Base-by-base conservation (phyloP, 768 basidiomycete species). In the Chalciporus piperatus region DNA sequence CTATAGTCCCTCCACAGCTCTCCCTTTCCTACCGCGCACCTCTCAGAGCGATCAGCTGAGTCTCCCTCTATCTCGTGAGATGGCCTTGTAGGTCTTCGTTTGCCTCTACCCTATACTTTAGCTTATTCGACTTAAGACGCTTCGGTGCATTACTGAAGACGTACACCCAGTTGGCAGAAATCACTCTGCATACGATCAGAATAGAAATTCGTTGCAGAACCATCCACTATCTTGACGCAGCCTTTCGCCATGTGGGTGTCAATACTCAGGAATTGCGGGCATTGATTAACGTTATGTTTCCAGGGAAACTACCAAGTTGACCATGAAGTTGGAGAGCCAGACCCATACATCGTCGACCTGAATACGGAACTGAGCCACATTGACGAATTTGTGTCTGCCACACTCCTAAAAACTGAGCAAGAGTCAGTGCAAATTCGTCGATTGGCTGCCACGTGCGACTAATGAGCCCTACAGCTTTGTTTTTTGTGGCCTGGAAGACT, bases 61-160 rank as follows among this genome's bases (percentile, higher is more conserved):
- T 50, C 74, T 98, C 4, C 89, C 92, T 4, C 74, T 98, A 28
- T 94, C 93, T 1, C 76, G 74, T 40, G 94, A 95, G 54, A 98
- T 96, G 94, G 77, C 85, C 14, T 65, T 94, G 95, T 95, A 59
- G 59, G 92, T 44, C 13, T 47, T 46, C 7, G 8, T n/a, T 35
- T 41, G 17, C 5, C 43, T 7, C 14, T 20, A 10, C 20, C 11
- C 19, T 51, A 14, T 33, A 41, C 38, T 22, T 32, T 27, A 25
- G 6, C 30, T 51, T 25, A 65, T 47, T 59, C 12, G 52, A 23
- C 20, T 39, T 57, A 96, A 27, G 96, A 54, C 92, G 93, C 27
- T 97, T 93, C 70, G 87, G 95, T 65, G 90, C 93, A 0, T 75
- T 98, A 41, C 74, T 95, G 38, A 85, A 87, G 71, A 96, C 94